Evolutionary conservation across 371 early-diverging fungal genomes (phyloP), one percentile per base, ranked within the genome.

Genomic region (Rhizopus delemar): DNA sequence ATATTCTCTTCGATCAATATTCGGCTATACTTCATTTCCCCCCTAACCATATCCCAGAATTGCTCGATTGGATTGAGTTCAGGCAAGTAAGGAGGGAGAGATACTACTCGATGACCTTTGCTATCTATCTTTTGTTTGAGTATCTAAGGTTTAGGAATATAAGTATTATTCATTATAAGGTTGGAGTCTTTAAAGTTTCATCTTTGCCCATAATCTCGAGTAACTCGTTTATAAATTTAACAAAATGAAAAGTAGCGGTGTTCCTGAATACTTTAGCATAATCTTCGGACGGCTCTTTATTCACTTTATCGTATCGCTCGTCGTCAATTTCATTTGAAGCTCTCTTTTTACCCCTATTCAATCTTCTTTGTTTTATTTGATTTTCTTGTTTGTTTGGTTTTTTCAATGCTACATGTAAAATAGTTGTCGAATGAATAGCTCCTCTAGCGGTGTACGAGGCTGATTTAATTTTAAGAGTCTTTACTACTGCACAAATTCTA

Each of bases 1-100:
- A 59, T 52, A 43, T 59, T 59, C 52, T 59, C 59, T 59, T 59
- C 59, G 43, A 33, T 51, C 59, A 51, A 51, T 52, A 59, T 51
- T 15, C 59, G 52, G 16, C 33, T 16, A 41, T 46, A 35, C 38
- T 53, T 59, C 15, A 59, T 4, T 33, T 53, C 55, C 9, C 56
- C 49, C 41, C 55, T 53, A 6, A 53, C 39, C n/a, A 59, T 3
- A 12, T 52, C 34, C 52, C 59, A 58, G 34, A 51, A 58, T 43
- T 51, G 59, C 39, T 58, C 59, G 13, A 58, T 51, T 28, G 52
- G 59, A 51, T 59, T 59, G 33, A 59, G 46, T 22, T 59, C 34
- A 33, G 59, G 59, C 4, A 34, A 59, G 41, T 51, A 59, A 16
- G 59, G 51, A 15, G 52, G 52, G 32, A 59, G 33, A 43, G 51